These are phyloP conservation scores for Spinellus fusiger DNA, from an alignment of 192 early-diverging fungal genomes.

Conservation along the genomic window DNA sequence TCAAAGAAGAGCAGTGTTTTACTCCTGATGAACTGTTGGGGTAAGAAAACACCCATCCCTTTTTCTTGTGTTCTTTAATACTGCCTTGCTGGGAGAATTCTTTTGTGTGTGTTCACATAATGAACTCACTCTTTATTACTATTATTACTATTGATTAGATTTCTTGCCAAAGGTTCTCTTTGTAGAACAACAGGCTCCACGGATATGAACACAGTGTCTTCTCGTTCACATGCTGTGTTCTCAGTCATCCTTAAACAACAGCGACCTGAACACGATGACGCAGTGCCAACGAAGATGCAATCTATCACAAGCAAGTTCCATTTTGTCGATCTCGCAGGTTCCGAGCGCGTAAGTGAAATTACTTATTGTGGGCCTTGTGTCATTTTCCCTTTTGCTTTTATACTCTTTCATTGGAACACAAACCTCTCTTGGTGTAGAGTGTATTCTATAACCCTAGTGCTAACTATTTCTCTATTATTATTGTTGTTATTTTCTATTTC, in stretches of 20 bases:
- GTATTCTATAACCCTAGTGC: no score
- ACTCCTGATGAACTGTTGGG: conserved; percentile 59
- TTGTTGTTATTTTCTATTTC: neutral
- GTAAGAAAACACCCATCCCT: conserved; percentile 32
- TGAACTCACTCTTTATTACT: conserved; percentile 3
- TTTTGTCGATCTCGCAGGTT: conserved; percentile 98
- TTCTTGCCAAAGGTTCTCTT: conserved; percentile 45
- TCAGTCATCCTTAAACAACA: conserved; percentile 81
- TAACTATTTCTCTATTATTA: neutral
- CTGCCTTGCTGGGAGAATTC: no score
- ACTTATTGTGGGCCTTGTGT: neutral
- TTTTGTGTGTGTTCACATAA: no score
- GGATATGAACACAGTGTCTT: conserved; percentile 91
- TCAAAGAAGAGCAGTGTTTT: conserved; percentile 67
- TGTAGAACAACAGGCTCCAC: conserved; percentile 79
- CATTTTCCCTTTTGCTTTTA: no score
- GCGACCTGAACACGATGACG: conserved; percentile 30
- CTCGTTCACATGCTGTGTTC: conserved; percentile 95
- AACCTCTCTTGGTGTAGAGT: no score
- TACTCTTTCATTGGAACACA: no score
- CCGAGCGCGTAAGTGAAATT: conserved; percentile 57
- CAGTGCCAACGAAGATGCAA: conserved; percentile 16
- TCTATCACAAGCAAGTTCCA: conserved; percentile 74
- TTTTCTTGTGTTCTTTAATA: neutral
- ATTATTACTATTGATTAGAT: conserved; percentile 23